phyloP scores from a whole-genome alignment of 345 rosid genomes.

The Lumnitzera littorea region DNA sequence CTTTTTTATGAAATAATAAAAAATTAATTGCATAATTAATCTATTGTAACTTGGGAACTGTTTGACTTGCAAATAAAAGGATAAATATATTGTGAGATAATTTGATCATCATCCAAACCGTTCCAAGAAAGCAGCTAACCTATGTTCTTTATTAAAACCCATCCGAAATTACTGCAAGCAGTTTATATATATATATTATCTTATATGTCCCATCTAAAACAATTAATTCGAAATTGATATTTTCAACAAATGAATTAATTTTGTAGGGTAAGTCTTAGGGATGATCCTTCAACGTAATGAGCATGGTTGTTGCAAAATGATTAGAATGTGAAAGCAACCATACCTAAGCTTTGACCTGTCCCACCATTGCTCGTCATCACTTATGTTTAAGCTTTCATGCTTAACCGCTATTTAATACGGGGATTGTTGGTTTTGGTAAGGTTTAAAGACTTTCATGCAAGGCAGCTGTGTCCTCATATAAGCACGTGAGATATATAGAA shows the following conservation, averaged over 20 bases:
- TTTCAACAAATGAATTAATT: not conserved
- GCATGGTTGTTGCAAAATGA: slow-evolving; percentile 21
- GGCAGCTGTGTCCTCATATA: too few species aligned
- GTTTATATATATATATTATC: too few species aligned
- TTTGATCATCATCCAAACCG: too few species aligned
- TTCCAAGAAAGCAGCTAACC: too few species aligned
- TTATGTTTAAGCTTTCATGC: not conserved
- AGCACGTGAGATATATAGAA: too few species aligned
- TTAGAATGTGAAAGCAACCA: slow-evolving; percentile 17
- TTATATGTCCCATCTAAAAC: not conserved
- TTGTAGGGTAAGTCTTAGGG: not conserved
- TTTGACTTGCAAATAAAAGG: too few species aligned
- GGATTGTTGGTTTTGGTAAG: slow-evolving; percentile 10
- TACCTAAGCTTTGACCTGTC: slow-evolving; percentile 25
- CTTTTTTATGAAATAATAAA: too few species aligned
- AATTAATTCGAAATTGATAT: not conserved
- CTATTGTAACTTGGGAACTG: too few species aligned
- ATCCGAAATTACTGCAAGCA: too few species aligned
- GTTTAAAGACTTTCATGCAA: not conserved
- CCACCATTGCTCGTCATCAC: not conserved
- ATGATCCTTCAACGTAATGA: slow-evolving; percentile 1
- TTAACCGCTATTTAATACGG: slow-evolving; percentile 3
- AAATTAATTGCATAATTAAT: too few species aligned
- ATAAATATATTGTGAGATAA: too few species aligned
- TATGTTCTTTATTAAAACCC: too few species aligned